Conservation (phyloP, 176 grass and related monocot genomes). For the Themeda triandra region DNA sequence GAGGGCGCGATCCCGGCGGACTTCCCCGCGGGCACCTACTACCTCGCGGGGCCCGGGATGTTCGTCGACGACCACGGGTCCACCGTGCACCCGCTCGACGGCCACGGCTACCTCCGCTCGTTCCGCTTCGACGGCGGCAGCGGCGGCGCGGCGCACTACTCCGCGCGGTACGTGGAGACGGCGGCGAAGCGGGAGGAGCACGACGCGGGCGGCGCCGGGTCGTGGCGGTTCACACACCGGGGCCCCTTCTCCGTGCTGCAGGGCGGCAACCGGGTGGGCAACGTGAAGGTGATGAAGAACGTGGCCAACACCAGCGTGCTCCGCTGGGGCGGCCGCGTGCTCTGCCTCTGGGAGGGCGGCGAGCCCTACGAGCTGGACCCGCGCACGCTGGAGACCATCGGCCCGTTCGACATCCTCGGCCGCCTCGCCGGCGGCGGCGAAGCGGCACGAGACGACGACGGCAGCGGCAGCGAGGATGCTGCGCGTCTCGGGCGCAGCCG, state of each 20-base stretch:
- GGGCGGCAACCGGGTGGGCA: constrained; percentile 61
- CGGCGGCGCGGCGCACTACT: constrained; percentile 34
- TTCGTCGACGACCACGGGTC: constrained; percentile 95
- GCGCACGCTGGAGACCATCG: constrained; percentile 61
- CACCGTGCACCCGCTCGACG: constrained; percentile 94
- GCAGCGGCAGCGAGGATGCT: no score
- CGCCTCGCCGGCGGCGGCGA: neutral
- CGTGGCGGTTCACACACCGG: constrained; percentile 89
- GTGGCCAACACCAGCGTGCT: constrained; percentile 92
- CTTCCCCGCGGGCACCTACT: constrained; percentile 81
- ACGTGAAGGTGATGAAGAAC: constrained; percentile 99
- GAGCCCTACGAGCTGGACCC: constrained; percentile 82
- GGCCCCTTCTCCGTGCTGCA: constrained; percentile 91
- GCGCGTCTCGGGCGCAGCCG: neutral
- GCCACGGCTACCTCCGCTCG: constrained; percentile 91
- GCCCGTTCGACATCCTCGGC: constrained; percentile 51
- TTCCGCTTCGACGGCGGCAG: constrained; percentile 50
- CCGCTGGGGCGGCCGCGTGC: constrained; percentile 59
- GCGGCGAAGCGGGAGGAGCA: constrained; percentile 79
- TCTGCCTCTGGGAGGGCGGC: constrained; percentile 97
- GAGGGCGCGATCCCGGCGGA: constrained; percentile 68
- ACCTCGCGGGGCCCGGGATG: constrained; percentile 76
- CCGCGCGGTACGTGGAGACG: constrained; percentile 86
- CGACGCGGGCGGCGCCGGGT: constrained; percentile 23
- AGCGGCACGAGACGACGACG: neutral